Conservation (phyloP, 1,284 basidiomycete genomes). For the Puccinia sorghi region DNA sequence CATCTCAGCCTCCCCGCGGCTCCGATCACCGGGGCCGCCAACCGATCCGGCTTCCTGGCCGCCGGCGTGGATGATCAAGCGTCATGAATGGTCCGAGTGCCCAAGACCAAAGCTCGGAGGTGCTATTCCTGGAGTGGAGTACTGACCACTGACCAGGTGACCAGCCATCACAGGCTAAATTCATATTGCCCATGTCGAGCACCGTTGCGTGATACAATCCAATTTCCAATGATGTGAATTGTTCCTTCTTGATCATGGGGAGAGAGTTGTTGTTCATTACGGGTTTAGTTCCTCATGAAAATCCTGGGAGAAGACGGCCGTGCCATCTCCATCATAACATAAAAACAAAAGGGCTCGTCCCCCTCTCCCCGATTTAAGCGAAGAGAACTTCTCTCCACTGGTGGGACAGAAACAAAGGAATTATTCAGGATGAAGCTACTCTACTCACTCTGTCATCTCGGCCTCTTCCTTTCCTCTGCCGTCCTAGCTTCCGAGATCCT, state of each 20-base stretch:
- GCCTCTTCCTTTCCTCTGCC: not conserved
- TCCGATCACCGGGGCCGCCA: too few relatives aligned
- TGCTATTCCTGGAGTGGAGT: too few relatives aligned
- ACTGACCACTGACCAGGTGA: too few relatives aligned
- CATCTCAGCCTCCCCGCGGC: too few relatives aligned
- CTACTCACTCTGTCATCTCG: not conserved
- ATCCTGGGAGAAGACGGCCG: constrained; percentile 3
- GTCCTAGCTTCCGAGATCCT: not conserved
- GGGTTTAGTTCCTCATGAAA: not conserved
- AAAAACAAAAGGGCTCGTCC: not conserved
- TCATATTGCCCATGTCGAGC: too few relatives aligned
- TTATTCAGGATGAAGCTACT: constrained; percentile 3
- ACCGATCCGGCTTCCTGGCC: too few relatives aligned
- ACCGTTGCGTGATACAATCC: not conserved
- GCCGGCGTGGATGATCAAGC: too few relatives aligned
- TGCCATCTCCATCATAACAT: not conserved
- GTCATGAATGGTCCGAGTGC: too few relatives aligned
- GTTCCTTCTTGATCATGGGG: not conserved
- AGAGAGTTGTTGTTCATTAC: constrained; percentile 18
- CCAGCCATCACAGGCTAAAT: too few relatives aligned
- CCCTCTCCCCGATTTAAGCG: too few relatives aligned
- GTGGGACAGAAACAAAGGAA: not conserved
- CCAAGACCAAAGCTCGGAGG: too few relatives aligned
- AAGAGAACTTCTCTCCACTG: too few relatives aligned
- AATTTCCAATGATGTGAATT: constrained; percentile 20